Evolutionary conservation across 164 flowering plant genomes (phyloP).

Genomic region (Vitis rupestris): DNA sequence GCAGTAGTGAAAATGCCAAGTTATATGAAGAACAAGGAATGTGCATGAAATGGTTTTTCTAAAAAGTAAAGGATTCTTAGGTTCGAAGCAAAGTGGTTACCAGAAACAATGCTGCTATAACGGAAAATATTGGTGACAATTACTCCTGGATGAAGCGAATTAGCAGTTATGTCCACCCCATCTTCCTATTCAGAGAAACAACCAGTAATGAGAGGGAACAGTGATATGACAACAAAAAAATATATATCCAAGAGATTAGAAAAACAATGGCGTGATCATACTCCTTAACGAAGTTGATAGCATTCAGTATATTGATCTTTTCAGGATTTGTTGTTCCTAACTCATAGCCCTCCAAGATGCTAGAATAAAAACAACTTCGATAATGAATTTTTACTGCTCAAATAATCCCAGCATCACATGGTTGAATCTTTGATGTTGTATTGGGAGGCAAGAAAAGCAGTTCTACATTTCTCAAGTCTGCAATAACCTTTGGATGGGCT

Average conservation of each 20-base stretch:
- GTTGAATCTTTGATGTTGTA: constrained; percentile 4
- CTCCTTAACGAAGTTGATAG: not conserved
- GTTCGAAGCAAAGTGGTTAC: constrained; percentile 12
- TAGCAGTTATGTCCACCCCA: constrained; percentile 44
- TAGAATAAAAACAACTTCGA: not conserved
- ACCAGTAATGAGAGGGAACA: not conserved
- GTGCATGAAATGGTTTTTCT: not conserved
- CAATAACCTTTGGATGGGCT: constrained; percentile 11
- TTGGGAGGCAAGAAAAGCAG: constrained; percentile 3
- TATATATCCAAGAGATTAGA: too few species aligned
- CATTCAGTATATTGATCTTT: not conserved
- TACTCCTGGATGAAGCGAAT: constrained; percentile 61
- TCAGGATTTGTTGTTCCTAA: not conserved
- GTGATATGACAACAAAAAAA: not conserved
- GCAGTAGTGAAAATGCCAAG: too few species aligned
- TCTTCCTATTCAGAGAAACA: constrained; percentile 40
- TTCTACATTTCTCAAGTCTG: constrained; percentile 7
- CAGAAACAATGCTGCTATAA: constrained; percentile 21
- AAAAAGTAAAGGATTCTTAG: not conserved
- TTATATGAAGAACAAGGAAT: not conserved
- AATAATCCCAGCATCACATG: not conserved
- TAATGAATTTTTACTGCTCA: not conserved
- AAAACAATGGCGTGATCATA: too few species aligned
- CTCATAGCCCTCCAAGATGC: not conserved
- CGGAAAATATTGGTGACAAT: constrained; percentile 48